Base-by-base conservation (phyloP, 2,329 filamentous ascomycete species). In the Leptographium radiaticola region DNA sequence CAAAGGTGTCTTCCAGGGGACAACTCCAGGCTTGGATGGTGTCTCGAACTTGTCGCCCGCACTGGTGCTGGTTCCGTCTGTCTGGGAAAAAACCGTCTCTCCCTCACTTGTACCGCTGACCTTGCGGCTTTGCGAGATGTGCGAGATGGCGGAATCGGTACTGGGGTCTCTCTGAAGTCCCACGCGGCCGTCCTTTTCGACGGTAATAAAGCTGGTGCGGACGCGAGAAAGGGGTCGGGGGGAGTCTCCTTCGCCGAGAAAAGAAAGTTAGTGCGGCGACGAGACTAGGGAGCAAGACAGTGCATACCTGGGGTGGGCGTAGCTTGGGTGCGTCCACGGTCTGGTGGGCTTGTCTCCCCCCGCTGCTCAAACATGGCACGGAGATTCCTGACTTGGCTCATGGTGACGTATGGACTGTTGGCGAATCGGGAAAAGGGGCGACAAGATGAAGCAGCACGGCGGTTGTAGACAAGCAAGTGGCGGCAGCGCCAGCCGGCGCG, bases 291-390 rank as follows among this genome's bases (percentile, higher is more conserved):
- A 33, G 51, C 40, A 47, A 48, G 25, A 4, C 44, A 43, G 57
- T 57, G 58, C 71, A 67, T 69, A 79, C 75, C 66, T 60, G 59
- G 66, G 57, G 69, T 68, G 58, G 66, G 69, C 57, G 68, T 68
- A 58, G 75, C 80, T 53, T 84, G 84, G 55, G 83, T 85, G 67
- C 85, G 76, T 57, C 85, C 86, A 71, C 85, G 76, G 59, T 85
- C 83, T 16, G 82, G 80, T 59, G 81, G 77, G 62, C 78, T 83
- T 55, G 74, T 72, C 60, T 80, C 78, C 66, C 76, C 79, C 68
- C 81, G 86, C 66, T 81, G 80, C 74, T 90, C 86, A 67, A 89
- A 89, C 77, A 87, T 88, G 64, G 86, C 86, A 62, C 84, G 77
- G 60, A 90, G 79, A 70, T 86, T 87, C 71, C 76, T 83, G 64